A percentile compares a stretch with the other conserved stretches of the same genome.
Conservation (phyloP, 1,139 yeast genomes). For the Candida mesenterica region DNA sequence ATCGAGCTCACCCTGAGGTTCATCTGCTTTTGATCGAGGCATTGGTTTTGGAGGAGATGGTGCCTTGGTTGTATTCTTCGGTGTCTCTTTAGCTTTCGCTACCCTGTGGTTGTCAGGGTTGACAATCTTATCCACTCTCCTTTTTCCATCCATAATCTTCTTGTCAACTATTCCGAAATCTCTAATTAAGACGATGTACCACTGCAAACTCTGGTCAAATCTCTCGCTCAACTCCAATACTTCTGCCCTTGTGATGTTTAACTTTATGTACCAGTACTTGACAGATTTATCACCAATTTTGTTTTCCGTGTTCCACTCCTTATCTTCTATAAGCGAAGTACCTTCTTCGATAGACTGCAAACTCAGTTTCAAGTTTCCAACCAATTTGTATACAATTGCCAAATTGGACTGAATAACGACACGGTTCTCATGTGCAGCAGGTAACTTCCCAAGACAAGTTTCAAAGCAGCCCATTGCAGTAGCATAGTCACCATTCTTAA, state of each 20-base stretch:
- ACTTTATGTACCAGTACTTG: constrained; percentile 72
- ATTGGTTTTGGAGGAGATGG: constrained; percentile 6
- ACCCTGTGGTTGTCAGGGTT: constrained; percentile 39
- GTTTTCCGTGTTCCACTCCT: constrained; percentile 22
- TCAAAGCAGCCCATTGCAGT: constrained; percentile 62
- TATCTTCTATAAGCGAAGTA: constrained; percentile 50
- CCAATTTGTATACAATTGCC: constrained; percentile 64
- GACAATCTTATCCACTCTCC: constrained; percentile 69
- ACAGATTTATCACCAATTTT: constrained; percentile 52
- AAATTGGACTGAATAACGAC: constrained; percentile 76
- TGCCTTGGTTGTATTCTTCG: too few relatives aligned
- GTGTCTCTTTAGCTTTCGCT: constrained; percentile 9
- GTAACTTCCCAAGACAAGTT: constrained; percentile 61
- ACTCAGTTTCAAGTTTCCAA: constrained; percentile 73
- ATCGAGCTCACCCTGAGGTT: constrained; percentile 12
- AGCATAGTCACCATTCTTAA: constrained; percentile 78
- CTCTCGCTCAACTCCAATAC: constrained; percentile 77
- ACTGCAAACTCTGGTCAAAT: constrained; percentile 58
- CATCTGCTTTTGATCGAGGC: too few relatives aligned
- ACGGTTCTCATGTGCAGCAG: constrained; percentile 62
- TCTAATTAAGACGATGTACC: constrained; percentile 61
- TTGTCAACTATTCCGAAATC: constrained; percentile 63
- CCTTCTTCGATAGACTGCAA: constrained; percentile 57
- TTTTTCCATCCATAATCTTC: constrained; percentile 72
- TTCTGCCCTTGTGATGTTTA: constrained; percentile 73